Evolutionary conservation across 1,139 yeast species (phyloP).

Genomic region (Taiozyma sp.): DNA sequence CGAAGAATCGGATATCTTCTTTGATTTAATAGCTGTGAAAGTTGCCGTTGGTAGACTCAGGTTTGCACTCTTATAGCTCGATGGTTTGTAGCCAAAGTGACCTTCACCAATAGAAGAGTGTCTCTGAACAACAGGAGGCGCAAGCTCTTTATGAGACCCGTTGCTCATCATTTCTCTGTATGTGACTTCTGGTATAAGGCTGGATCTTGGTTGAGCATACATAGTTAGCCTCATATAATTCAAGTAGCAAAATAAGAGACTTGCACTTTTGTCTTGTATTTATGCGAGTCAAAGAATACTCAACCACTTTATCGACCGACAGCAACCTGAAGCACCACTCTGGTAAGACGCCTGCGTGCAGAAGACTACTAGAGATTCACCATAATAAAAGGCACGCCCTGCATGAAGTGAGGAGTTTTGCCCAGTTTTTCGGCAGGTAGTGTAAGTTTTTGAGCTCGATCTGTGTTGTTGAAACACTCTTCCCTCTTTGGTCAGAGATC

Average conservation of each 20-base stretch:
- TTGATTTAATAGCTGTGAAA: neutral
- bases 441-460: neutral
- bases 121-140: neutral
- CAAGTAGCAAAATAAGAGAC: neutral
- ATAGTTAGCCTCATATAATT: neutral
- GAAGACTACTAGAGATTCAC: neutral
- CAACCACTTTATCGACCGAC: neutral
- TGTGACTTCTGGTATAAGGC: neutral
- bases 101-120: neutral
- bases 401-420: neutral
- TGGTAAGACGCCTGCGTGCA: neutral
- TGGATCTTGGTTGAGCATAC: neutral
- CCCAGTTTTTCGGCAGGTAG: neutral
- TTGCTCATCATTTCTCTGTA: neutral
- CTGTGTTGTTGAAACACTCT: neutral
- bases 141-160: neutral
- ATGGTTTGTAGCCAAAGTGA: neutral
- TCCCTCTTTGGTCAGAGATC: neutral
- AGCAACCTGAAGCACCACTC: neutral
- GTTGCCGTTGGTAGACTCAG: neutral
- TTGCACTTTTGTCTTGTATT: neutral
- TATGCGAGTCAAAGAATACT: neutral
- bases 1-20: neutral
- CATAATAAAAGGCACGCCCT: neutral
- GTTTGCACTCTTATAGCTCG: neutral